Conservation (phyloP, 176 grass and related monocot genomes). For the Zoysia pacifica region DNA sequence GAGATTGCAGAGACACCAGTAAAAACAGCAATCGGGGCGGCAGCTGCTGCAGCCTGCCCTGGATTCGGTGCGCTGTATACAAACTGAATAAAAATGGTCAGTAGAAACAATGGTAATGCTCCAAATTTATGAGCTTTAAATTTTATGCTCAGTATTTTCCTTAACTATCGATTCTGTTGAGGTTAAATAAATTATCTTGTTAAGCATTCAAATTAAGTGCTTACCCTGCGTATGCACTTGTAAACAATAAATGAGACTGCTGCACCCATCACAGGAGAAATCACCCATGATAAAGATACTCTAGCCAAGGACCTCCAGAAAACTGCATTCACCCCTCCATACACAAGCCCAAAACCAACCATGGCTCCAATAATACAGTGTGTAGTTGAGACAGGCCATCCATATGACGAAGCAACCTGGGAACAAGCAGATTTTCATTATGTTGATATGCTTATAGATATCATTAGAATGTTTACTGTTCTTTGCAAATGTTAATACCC, state of each 20-base stretch:
- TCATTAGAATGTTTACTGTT: background rate
- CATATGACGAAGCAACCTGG: conserved; percentile 95
- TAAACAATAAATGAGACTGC: conserved; percentile 91
- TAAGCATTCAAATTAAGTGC: conserved; percentile 23
- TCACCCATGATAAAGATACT: conserved; percentile 93
- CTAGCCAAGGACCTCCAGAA: conserved; percentile 95
- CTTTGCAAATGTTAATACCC: conserved; percentile 16
- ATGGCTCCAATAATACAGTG: conserved; percentile 99
- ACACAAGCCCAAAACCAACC: conserved; percentile 92
- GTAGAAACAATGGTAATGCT: conserved; percentile 14
- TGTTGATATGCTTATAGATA: background rate
- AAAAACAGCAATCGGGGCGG: conserved; percentile 93
- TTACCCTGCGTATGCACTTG: conserved; percentile 95
- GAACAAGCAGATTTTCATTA: conserved; percentile 36
- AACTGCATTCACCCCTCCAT: conserved; percentile 78
- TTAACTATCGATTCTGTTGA: background rate
- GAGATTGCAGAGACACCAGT: conserved; percentile 84
- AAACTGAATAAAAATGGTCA: conserved; percentile 66
- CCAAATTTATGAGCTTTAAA: conserved; percentile 14
- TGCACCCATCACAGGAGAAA: conserved; percentile 93
- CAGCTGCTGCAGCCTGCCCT: conserved; percentile 89
- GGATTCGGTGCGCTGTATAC: conserved; percentile 97
- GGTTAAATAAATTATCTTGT: conserved; percentile 26
- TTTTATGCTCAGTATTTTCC: background rate
- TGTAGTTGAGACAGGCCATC: conserved; percentile 97